phyloP scores from a whole-genome alignment of 2,329 filamentous ascomycete genomes.

The Nemania sp. region DNA sequence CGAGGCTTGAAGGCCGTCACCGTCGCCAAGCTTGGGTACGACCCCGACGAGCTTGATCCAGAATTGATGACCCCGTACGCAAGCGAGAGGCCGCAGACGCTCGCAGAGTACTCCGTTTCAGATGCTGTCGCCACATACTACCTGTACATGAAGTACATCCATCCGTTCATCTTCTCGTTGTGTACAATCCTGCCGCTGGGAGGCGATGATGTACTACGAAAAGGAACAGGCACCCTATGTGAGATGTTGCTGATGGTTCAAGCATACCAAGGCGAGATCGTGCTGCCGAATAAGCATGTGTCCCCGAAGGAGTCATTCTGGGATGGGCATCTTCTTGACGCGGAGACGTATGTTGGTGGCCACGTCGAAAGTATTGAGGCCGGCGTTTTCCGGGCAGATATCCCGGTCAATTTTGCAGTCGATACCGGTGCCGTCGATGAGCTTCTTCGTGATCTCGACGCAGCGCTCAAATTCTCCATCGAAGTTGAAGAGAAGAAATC shows the following conservation, averaged over 20 bases:
- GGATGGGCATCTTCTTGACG: slow-evolving; percentile 94
- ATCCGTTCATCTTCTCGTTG: slow-evolving; percentile 97
- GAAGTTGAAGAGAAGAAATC: slow-evolving; percentile 83
- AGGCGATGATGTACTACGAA: slow-evolving; percentile 89
- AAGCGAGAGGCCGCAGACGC: slow-evolving; percentile 84
- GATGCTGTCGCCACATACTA: slow-evolving; percentile 99
- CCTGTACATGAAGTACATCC: slow-evolving; percentile 99
- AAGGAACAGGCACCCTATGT: slow-evolving; percentile 97
- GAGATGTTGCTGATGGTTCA: slow-evolving; percentile 99
- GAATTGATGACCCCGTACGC: slow-evolving; percentile 97
- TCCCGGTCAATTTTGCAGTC: slow-evolving; percentile 91
- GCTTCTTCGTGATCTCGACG: slow-evolving; percentile 81
- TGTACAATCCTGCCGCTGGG: slow-evolving; percentile 95
- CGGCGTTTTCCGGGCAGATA: slow-evolving; percentile 94
- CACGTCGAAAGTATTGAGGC: slow-evolving; percentile 99
- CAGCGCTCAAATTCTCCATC: slow-evolving; percentile 85
- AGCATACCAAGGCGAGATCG: slow-evolving; percentile 88
- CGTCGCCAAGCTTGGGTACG: slow-evolving; percentile 96
- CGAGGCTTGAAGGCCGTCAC: slow-evolving; percentile 97
- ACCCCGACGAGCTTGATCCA: slow-evolving; percentile 95
- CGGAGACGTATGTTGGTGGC: slow-evolving; percentile 96
- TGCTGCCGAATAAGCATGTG: slow-evolving; percentile 94
- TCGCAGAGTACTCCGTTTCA: slow-evolving; percentile 97
- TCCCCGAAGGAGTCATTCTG: slow-evolving; percentile 91
- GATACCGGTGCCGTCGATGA: slow-evolving; percentile 89